These are phyloP conservation scores for Phytophthora idaei DNA, from an alignment of 352 stramenopile species.

Conservation along the genomic window DNA sequence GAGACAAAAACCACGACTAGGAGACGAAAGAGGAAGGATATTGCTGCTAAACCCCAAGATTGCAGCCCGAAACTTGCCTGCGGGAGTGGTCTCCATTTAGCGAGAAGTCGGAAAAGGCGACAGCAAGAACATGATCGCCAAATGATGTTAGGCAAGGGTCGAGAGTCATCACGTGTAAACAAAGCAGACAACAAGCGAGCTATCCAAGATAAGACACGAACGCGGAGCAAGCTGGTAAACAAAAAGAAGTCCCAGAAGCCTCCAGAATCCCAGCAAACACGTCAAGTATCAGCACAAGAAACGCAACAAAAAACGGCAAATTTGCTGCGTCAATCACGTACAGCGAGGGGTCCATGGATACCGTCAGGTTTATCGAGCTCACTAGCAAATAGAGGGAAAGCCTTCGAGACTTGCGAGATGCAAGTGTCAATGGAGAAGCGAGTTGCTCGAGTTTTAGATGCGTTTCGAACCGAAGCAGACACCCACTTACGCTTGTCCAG, in stretches of 20 bases:
- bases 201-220: slow-evolving; percentile 22
- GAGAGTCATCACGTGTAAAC: neutral
- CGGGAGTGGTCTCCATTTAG: slow-evolving; percentile 48
- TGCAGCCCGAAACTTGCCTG: slow-evolving; percentile 19
- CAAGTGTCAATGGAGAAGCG: slow-evolving; percentile 19
- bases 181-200: neutral
- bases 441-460: slow-evolving; percentile 16
- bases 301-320: slow-evolving; percentile 11
- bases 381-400: slow-evolving; percentile 8
- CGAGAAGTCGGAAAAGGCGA: slow-evolving; percentile 36
- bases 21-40: slow-evolving; percentile 7
- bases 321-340: slow-evolving; percentile 5
- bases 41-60: neutral
- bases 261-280: neutral
- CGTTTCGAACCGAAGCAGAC: slow-evolving; percentile 17
- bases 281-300: slow-evolving; percentile 1
- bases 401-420: neutral
- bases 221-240: slow-evolving; percentile 20
- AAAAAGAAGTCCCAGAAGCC: slow-evolving; percentile 17
- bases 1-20: slow-evolving; percentile 3
- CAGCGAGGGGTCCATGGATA: slow-evolving; percentile 15
- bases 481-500: slow-evolving; percentile 18
- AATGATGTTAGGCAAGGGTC: slow-evolving; percentile 34
- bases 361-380: slow-evolving; percentile 17
- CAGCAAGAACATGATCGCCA: slow-evolving; percentile 29